Conservation (phyloP, 1,284 basidiomycete species). For the Melampsora larici-populina region DNA sequence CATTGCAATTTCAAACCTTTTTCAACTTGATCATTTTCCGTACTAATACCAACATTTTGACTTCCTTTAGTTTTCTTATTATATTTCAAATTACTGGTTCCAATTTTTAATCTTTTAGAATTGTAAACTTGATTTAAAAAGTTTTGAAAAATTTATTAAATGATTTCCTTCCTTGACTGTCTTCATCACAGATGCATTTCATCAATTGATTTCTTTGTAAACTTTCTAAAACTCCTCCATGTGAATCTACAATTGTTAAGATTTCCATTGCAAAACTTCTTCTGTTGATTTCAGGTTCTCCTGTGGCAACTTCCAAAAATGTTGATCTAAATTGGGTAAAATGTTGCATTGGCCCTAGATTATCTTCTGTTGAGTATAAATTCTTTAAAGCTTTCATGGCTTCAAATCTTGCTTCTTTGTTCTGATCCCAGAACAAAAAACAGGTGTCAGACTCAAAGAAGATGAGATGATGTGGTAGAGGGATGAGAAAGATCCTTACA, state of each 20-base stretch:
- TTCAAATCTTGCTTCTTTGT: slow-evolving; percentile 79
- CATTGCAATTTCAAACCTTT: slow-evolving; percentile 47
- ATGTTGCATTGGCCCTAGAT: no score
- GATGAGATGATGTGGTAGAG: neutral
- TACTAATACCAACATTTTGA: slow-evolving; percentile 56
- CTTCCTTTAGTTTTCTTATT: slow-evolving; percentile 63
- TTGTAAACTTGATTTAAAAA: no score
- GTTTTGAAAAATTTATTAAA: slow-evolving; percentile 73
- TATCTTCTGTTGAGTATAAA: no score
- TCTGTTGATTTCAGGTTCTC: no score
- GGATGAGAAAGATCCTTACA: slow-evolving; percentile 48
- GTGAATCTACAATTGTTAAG: no score
- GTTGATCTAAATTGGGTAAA: no score
- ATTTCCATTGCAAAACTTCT: no score
- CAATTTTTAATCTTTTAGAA: slow-evolving; percentile 62
- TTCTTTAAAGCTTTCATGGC: no score
- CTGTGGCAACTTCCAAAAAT: no score
- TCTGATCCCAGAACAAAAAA: slow-evolving; percentile 51
- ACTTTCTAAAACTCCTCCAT: no score
- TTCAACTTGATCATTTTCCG: slow-evolving; percentile 21
- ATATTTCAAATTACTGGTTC: slow-evolving; percentile 59
- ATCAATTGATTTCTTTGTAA: slow-evolving; percentile 64
- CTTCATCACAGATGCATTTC: slow-evolving; percentile 80
- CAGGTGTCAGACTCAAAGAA: neutral
- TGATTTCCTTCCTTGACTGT: slow-evolving; percentile 74